A percentile compares a stretch with the other conserved stretches of the same genome.
Evolutionary conservation across 805 yeast genomes (phyloP).

Genomic region (Danielozyma ontarioensis): DNA sequence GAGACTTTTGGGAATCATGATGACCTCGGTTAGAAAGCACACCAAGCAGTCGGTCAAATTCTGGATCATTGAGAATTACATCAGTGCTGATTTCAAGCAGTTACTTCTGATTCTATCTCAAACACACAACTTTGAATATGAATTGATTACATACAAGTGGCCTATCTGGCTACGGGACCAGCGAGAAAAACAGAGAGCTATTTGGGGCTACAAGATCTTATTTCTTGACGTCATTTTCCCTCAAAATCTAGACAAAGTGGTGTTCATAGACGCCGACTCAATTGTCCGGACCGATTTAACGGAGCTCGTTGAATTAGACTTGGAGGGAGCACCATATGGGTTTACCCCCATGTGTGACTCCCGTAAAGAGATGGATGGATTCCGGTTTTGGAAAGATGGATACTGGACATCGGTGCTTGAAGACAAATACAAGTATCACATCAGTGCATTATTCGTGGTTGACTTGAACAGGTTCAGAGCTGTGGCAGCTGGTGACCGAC

Average conservation of each 20-base stretch:
- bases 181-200: constrained; percentile 67
- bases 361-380: constrained; percentile 74
- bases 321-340: constrained; percentile 81
- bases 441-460: constrained; percentile 79
- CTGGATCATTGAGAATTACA: constrained; percentile 81
- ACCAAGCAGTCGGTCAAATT: constrained; percentile 60
- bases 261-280: constrained; percentile 86
- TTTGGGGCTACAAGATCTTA: constrained; percentile 86
- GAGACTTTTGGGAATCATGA: constrained; percentile 71
- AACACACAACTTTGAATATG: constrained; percentile 61
- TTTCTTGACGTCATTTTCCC: constrained; percentile 89
- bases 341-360: constrained; percentile 86
- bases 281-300: constrained; percentile 70
- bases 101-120: constrained; percentile 57
- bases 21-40: constrained; percentile 64
- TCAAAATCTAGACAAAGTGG: constrained; percentile 61
- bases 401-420: constrained; percentile 73
- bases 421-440: constrained; percentile 62
- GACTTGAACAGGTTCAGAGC: constrained; percentile 66
- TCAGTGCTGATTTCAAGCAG: constrained; percentile 63
- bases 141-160: constrained; percentile 85
- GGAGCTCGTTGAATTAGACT: constrained; percentile 62
- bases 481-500: constrained; percentile 67
- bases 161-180: constrained; percentile 85
- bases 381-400: constrained; percentile 88